Evolutionary conservation across 2,329 filamentous ascomycete species (phyloP).

Genomic region (Alternaria sp.): DNA sequence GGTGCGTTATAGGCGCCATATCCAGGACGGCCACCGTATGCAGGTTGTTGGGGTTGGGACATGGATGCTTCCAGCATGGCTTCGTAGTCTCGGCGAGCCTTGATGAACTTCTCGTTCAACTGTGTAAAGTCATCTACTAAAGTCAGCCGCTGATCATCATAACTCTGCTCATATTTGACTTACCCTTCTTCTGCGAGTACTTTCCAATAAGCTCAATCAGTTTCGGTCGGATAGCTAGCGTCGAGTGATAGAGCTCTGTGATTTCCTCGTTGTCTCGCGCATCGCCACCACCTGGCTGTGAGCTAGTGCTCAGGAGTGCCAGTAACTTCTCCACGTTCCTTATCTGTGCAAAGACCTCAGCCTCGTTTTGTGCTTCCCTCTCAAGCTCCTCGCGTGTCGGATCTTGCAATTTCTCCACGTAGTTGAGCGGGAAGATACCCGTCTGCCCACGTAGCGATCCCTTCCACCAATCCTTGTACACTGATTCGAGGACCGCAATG

Average conservation of each 20-base stretch:
- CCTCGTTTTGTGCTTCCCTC: slow-evolving; percentile 94
- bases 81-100: slow-evolving; percentile 95
- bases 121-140: slow-evolving; percentile 92
- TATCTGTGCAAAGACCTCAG: slow-evolving; percentile 78
- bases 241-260: slow-evolving; percentile 88
- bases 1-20: slow-evolving; percentile 47
- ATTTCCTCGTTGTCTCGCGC: slow-evolving; percentile 98
- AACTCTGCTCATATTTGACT: slow-evolving; percentile 8
- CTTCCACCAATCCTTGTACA: slow-evolving; percentile 99
- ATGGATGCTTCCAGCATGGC: slow-evolving; percentile 95
- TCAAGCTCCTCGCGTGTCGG: slow-evolving; percentile 94
- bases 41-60: slow-evolving; percentile 85
- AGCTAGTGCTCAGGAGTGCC: slow-evolving; percentile 86
- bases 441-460: slow-evolving; percentile 93
- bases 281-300: slow-evolving; percentile 58
- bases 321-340: slow-evolving; percentile 83
- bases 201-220: slow-evolving; percentile 98
- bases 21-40: slow-evolving; percentile 71
- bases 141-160: slow-evolving; percentile 15
- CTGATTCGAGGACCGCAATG: slow-evolving; percentile 95
- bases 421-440: slow-evolving; percentile 97
- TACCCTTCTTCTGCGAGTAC: slow-evolving; percentile 98
- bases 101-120: slow-evolving; percentile 99
- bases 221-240: slow-evolving; percentile 92
- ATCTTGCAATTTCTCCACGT: slow-evolving; percentile 96